Evolutionary conservation across 768 basidiomycete species (phyloP).

Genomic region (Agrocybe praecox): DNA sequence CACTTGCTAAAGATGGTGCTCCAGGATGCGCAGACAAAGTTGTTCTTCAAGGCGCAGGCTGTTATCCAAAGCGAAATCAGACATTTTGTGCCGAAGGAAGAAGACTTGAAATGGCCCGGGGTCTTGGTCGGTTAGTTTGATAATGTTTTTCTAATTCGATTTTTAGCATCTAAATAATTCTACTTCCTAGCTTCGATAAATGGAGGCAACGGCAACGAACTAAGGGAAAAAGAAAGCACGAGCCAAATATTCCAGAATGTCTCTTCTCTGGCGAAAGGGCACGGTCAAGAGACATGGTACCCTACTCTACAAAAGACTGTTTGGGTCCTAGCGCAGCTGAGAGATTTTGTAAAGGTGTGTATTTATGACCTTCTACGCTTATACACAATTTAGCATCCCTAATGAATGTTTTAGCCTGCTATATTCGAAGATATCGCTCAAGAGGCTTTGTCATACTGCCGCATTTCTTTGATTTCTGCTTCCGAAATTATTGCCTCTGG

Average conservation of each 20-base stretch:
- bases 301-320: slow-evolving; percentile 87
- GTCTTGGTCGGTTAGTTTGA: slow-evolving; percentile 66
- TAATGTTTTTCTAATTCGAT: slow-evolving; percentile 5
- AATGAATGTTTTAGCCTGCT: slow-evolving; percentile 58
- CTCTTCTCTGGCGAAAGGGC: slow-evolving; percentile 48
- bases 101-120: slow-evolving; percentile 87
- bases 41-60: slow-evolving; percentile 96
- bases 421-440: slow-evolving; percentile 98
- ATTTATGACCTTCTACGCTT: neutral
- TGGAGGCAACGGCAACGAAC: slow-evolving; percentile 43
- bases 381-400: slow-evolving; percentile 1
- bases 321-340: slow-evolving; percentile 89
- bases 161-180: neutral
- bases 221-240: slow-evolving; percentile 69
- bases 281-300: slow-evolving; percentile 88
- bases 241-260: slow-evolving; percentile 66
- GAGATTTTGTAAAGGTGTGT: slow-evolving; percentile 88
- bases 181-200: slow-evolving; percentile 41
- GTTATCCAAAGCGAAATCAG: slow-evolving; percentile 88
- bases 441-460: slow-evolving; percentile 85
- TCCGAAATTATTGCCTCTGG: slow-evolving; percentile 62
- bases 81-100: slow-evolving; percentile 74
- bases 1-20: slow-evolving; percentile 86
- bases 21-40: slow-evolving; percentile 93
- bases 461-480: slow-evolving; percentile 76